phyloP scores from a whole-genome alignment of 441 rosid genomes.

The Populus tomentosa region DNA sequence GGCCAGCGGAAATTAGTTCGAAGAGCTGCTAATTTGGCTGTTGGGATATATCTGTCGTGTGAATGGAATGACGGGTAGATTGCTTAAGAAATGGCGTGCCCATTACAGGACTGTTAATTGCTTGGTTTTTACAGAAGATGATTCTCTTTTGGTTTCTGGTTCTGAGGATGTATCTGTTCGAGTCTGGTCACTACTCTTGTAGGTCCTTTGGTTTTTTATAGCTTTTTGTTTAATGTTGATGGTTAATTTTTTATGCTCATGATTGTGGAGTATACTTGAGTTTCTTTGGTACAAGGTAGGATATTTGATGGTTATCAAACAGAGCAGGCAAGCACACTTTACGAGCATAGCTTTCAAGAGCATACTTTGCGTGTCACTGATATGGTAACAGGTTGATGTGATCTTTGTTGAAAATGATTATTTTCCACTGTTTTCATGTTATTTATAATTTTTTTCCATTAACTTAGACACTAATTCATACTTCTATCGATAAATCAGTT shows the following conservation, averaged over 20 bases:
- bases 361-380: slow-evolving; percentile 65
- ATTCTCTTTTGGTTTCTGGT: slow-evolving; percentile 71
- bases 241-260: not conserved
- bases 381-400: slow-evolving; percentile 45
- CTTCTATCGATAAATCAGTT: not conserved
- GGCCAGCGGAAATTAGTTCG: not conserved
- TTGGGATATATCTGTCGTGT: not conserved
- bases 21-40: not conserved
- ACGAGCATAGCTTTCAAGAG: slow-evolving; percentile 55
- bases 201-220: slow-evolving; percentile 6
- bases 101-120: slow-evolving; percentile 80
- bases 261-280: not conserved
- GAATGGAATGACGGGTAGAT: slow-evolving; percentile 41
- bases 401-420: slow-evolving; percentile 12
- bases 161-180: slow-evolving; percentile 71
- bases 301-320: slow-evolving; percentile 58
- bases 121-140: slow-evolving; percentile 72
- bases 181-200: slow-evolving; percentile 85
- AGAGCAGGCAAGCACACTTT: slow-evolving; percentile 50
- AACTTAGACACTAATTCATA: not conserved
- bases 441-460: not conserved
- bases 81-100: slow-evolving; percentile 79
- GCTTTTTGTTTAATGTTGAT: not conserved
- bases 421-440: not conserved
- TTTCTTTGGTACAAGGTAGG: slow-evolving; percentile 36